A percentile compares a stretch with the other conserved stretches of the same genome.
phyloP scores from a whole-genome alignment of 2,329 filamentous ascomycete species.

The Dichotomopilus funicola region DNA sequence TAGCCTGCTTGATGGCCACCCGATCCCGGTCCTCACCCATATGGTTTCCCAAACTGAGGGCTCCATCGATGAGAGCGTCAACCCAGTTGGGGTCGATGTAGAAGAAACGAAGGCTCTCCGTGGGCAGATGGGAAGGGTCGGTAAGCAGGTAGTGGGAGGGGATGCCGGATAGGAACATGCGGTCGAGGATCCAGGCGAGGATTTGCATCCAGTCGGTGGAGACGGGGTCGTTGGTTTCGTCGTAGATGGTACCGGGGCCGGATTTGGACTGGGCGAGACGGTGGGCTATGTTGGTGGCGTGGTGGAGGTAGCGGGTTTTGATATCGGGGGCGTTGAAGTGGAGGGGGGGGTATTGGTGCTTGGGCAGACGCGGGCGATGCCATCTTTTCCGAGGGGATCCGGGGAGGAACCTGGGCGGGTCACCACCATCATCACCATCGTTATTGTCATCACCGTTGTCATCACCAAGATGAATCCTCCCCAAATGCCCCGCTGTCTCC shows the following conservation, averaged over 20 bases:
- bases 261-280: not conserved
- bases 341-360: not conserved
- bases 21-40: conserved; percentile 25
- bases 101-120: conserved; percentile 39
- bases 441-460: not conserved
- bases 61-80: conserved; percentile 38
- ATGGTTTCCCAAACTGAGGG: conserved; percentile 36
- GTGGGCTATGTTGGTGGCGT: not conserved
- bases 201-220: conserved; percentile 35
- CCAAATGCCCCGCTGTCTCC: not conserved
- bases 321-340: not conserved
- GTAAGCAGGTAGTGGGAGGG: conserved; percentile 37
- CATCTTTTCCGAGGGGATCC: not conserved
- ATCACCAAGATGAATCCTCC: not conserved
- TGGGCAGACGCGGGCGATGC: not conserved
- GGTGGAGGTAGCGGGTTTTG: not conserved
- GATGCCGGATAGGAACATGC: conserved; percentile 31
- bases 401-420: not conserved
- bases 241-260: conserved; percentile 18
- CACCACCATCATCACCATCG: not conserved
- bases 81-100: conserved; percentile 39
- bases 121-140: conserved; percentile 31
- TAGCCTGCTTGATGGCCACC: conserved; percentile 25
- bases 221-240: conserved; percentile 28
- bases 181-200: conserved; percentile 32